A percentile compares a stretch with the other conserved stretches of the same genome.
Conservation (phyloP, 139 green algal species). For the Chlorella sp. region DNA sequence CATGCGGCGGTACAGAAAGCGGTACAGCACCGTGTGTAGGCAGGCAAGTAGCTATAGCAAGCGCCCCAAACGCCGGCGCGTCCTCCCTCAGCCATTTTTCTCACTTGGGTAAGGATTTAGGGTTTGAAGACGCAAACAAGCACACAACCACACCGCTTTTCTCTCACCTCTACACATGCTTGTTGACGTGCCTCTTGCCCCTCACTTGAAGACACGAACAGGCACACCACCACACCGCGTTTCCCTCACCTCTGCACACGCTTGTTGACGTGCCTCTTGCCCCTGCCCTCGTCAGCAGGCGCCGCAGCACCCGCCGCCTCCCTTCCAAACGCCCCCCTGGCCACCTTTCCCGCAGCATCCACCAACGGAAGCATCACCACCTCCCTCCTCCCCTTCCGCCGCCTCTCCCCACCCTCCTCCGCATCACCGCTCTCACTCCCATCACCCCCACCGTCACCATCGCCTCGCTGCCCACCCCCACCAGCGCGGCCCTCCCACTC, state of each 20-base stretch:
- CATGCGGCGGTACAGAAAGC: background rate
- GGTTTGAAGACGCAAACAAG: no score
- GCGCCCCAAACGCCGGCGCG: background rate
- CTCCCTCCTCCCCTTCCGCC: background rate
- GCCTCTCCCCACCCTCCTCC: background rate
- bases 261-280: no score
- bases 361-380: constrained; percentile 10
- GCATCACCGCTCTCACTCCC: background rate
- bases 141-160: no score
- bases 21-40: background rate
- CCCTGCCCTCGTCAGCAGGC: background rate
- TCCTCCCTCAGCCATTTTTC: background rate
- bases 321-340: constrained; percentile 63
- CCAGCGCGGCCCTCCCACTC: no score
- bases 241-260: no score
- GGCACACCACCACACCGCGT: no score
- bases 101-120: background rate
- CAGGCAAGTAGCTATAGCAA: background rate
- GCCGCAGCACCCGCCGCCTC: constrained; percentile 27
- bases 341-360: background rate
- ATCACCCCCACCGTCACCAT: background rate
- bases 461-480: background rate
- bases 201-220: no score
- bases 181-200: no score
- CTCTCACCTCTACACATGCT: no score